A percentile compares a stretch with the other conserved stretches of the same genome.
phyloP scores from a whole-genome alignment of 106 monocot genomes.

The Xerophyta viscosa region DNA sequence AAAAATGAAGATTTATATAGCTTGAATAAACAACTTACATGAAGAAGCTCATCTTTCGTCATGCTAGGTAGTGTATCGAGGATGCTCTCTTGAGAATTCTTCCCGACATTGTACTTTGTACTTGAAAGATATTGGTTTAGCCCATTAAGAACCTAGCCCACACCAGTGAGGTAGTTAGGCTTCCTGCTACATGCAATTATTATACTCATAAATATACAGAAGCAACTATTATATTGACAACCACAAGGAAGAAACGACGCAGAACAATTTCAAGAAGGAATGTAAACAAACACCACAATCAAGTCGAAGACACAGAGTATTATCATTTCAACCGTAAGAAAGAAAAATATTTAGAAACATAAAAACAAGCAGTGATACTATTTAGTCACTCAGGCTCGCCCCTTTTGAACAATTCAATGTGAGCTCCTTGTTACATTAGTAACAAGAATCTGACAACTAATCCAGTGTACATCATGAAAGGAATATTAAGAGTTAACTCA shows the following conservation, averaged over 20 bases:
- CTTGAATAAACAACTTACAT: slow-evolving; percentile 42
- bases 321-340: too few relatives aligned
- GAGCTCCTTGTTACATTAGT: too few relatives aligned
- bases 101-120: slow-evolving; percentile 69
- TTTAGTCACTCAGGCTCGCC: too few relatives aligned
- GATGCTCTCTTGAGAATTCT: slow-evolving; percentile 64
- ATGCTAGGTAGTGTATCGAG: slow-evolving; percentile 61
- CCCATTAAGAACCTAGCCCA: slow-evolving; percentile 80
- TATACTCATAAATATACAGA: slow-evolving; percentile 24
- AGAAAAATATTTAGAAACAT: too few relatives aligned
- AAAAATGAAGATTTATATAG: neutral
- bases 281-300: too few relatives aligned
- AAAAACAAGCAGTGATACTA: too few relatives aligned
- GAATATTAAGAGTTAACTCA: too few relatives aligned
- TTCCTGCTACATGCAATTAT: slow-evolving; percentile 67
- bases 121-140: slow-evolving; percentile 89
- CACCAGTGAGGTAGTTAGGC: slow-evolving; percentile 62
- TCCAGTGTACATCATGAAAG: too few relatives aligned
- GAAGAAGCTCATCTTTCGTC: slow-evolving; percentile 79
- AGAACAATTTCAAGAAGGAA: too few relatives aligned
- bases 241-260: neutral
- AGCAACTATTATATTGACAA: neutral
- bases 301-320: too few relatives aligned
- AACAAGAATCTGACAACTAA: too few relatives aligned
- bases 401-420: too few relatives aligned